phyloP scores from a whole-genome alignment of 1,139 yeast genomes.

The Saccharomyces hybrid region DNA sequence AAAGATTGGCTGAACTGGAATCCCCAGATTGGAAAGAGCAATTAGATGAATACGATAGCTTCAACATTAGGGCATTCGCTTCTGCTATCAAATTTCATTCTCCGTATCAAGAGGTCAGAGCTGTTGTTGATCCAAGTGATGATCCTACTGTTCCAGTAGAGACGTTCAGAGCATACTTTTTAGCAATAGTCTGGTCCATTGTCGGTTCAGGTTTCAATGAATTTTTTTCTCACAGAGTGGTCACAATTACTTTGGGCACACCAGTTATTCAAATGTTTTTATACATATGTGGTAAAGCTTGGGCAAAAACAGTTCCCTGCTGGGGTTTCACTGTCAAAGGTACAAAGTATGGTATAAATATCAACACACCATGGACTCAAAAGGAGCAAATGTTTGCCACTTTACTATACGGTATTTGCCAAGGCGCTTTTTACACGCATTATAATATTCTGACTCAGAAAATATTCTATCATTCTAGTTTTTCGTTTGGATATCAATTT shows the following conservation, averaged over 20 bases:
- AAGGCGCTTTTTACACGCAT: conserved; percentile 39
- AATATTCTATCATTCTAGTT: conserved; percentile 38
- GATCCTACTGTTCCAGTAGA: conserved; percentile 45
- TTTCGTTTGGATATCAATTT: conserved; percentile 44
- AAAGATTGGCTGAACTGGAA: conserved; percentile 20
- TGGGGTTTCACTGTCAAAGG: conserved; percentile 40
- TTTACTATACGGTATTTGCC: conserved; percentile 38
- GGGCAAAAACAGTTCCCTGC: conserved; percentile 40
- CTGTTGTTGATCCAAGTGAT: conserved; percentile 48
- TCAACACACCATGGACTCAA: conserved; percentile 55
- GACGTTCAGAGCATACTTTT: conserved; percentile 48
- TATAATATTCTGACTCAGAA: conserved; percentile 43
- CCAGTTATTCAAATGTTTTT: conserved; percentile 50
- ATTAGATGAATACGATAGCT: conserved; percentile 19
- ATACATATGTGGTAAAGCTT: conserved; percentile 47
- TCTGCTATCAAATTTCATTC: conserved; percentile 46
- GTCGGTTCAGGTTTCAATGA: conserved; percentile 52
- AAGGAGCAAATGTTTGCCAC: conserved; percentile 66
- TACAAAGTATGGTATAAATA: conserved; percentile 37
- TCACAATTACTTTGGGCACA: conserved; percentile 40
- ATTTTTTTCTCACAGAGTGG: conserved; percentile 51
- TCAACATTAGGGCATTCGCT: conserved; percentile 38
- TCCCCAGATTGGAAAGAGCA: conserved; percentile 5
- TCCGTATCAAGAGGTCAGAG: conserved; percentile 59
- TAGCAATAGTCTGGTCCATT: conserved; percentile 50